A percentile compares a stretch with the other conserved stretches of the same genome.
Conservation (phyloP, 495 filamentous ascomycete species). For the Antarctomyces pellizariae region DNA sequence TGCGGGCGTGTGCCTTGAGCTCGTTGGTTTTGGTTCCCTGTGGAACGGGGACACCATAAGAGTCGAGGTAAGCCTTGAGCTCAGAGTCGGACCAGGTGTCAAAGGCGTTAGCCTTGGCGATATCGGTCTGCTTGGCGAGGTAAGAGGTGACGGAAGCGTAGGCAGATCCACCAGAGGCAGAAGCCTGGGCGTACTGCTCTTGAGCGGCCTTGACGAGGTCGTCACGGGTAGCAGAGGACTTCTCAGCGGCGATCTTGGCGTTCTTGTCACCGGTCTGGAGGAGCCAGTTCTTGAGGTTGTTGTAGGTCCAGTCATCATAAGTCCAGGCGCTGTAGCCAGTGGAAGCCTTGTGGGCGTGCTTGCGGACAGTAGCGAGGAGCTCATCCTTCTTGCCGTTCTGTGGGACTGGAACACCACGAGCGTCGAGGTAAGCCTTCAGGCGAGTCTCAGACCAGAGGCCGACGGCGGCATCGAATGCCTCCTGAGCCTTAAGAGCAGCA, state of each 20-base stretch:
- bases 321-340: conserved; percentile 56
- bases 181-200: conserved; percentile 45
- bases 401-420: conserved; percentile 45
- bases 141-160: conserved; percentile 59
- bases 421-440: conserved; percentile 57
- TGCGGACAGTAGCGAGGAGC: conserved; percentile 50
- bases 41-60: conserved; percentile 50
- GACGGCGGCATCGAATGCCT: conserved; percentile 41
- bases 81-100: conserved; percentile 67
- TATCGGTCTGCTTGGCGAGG: conserved; percentile 40
- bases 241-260: conserved; percentile 42
- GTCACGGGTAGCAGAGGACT: conserved; percentile 42
- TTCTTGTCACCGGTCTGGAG: conserved; percentile 29
- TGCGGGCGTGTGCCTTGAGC: conserved; percentile 40
- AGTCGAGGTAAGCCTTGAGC: conserved; percentile 60
- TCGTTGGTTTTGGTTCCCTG: conserved; percentile 44
- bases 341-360: conserved; percentile 47
- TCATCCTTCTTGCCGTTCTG: conserved; percentile 58
- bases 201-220: conserved; percentile 51
- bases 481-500: conserved; percentile 34
- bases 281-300: conserved; percentile 56
- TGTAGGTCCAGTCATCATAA: conserved; percentile 60
- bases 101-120: conserved; percentile 45
- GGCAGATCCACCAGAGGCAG: conserved; percentile 34
- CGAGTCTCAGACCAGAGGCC: conserved; percentile 45